Conservation (phyloP, 148 eudicot genomes). For the Chenopodium album region DNA sequence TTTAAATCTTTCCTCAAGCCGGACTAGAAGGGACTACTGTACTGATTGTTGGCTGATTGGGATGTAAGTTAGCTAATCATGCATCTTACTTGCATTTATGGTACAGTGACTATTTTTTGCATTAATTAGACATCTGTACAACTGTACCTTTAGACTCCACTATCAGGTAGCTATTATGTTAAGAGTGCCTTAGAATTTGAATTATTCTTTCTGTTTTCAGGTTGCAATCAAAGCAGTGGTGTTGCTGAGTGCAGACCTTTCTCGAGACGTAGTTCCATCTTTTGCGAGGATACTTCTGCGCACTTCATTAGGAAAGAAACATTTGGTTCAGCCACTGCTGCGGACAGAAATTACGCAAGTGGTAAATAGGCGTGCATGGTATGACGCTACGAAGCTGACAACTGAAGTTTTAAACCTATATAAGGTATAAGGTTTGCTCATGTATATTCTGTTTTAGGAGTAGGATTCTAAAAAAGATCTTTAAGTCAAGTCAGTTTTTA, state of each 20-base stretch:
- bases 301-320: constrained; percentile 90
- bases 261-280: constrained; percentile 88
- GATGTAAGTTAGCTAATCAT: too few relatives aligned
- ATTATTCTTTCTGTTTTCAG: constrained; percentile 34
- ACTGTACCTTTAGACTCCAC: too few relatives aligned
- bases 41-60: background rate
- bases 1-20: background rate
- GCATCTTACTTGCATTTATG: too few relatives aligned
- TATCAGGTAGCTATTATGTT: background rate
- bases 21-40: background rate
- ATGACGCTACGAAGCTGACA: constrained; percentile 90
- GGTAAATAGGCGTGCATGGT: constrained; percentile 95
- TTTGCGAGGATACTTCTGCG: constrained; percentile 90
- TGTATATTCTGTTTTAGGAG: background rate
- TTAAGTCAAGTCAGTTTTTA: background rate
- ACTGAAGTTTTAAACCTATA: constrained; percentile 79
- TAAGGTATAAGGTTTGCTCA: constrained; percentile 51
- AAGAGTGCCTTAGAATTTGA: background rate
- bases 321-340: constrained; percentile 76
- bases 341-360: constrained; percentile 96
- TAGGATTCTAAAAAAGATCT: background rate
- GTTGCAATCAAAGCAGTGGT: constrained; percentile 73
- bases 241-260: constrained; percentile 67
- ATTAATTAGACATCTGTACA: background rate
- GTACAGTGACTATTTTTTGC: background rate